A percentile compares a stretch with the other conserved stretches of the same genome.
phyloP scores from a whole-genome alignment of 1,139 yeast genomes.

The Geotrichum siamense region DNA sequence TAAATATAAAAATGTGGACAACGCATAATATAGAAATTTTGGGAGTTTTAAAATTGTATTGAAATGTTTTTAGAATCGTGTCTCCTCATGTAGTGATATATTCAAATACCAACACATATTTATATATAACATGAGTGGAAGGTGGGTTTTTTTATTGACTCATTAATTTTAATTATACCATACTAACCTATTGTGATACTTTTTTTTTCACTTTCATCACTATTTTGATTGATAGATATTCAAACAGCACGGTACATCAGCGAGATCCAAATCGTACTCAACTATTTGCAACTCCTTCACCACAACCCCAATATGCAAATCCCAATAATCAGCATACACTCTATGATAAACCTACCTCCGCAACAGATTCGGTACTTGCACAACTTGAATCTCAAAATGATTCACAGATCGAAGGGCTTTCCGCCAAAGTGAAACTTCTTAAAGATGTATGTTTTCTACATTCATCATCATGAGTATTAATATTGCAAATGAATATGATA shows the following conservation, averaged over 20 bases:
- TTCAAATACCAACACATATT: too few species aligned
- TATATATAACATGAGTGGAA: constrained; percentile 8
- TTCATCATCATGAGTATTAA: not conserved
- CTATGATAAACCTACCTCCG: constrained; percentile 37
- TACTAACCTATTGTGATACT: too few species aligned
- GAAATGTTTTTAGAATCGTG: too few species aligned
- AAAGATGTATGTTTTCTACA: constrained; percentile 44
- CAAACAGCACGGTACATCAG: constrained; percentile 28
- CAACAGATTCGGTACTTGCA: constrained; percentile 42
- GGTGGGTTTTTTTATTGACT: too few species aligned
- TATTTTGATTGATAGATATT: constrained; percentile 26
- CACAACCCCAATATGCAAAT: constrained; percentile 21
- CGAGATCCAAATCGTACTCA: constrained; percentile 33
- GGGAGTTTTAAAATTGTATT: too few species aligned
- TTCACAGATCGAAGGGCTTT: constrained; percentile 64
- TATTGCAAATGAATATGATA: constrained; percentile 4
- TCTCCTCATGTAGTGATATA: too few species aligned
- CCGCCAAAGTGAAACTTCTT: constrained; percentile 60
- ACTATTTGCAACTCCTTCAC: constrained; percentile 31
- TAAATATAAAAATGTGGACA: too few species aligned
- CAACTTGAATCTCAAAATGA: constrained; percentile 77
- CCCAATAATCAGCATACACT: constrained; percentile 27
- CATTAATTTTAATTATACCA: too few species aligned
- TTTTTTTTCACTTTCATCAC: too few species aligned
- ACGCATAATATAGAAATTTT: too few species aligned